Conservation (phyloP, 1,284 basidiomycete species). For the Microbotryomycetes sp. region DNA sequence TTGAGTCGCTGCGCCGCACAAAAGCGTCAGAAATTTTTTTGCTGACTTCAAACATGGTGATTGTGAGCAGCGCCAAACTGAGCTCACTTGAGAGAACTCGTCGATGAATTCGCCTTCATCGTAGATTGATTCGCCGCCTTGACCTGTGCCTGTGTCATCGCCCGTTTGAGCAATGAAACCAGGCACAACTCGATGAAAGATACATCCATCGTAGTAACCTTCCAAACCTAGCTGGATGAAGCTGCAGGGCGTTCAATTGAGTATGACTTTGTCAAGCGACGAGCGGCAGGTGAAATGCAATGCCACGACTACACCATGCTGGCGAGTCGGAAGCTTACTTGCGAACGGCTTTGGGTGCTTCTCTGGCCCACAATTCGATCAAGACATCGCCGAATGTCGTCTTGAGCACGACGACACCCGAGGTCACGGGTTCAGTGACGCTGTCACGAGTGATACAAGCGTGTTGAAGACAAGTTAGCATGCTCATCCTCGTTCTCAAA, state of each 20-base stretch:
- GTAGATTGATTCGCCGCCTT: constrained; percentile 58
- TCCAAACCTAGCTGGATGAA: constrained; percentile 36
- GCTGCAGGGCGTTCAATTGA: not conserved
- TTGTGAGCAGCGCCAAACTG: not conserved
- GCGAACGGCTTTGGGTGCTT: constrained; percentile 86
- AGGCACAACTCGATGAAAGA: constrained; percentile 85
- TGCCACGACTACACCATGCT: not conserved
- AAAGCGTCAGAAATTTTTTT: not conserved
- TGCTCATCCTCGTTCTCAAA: too few species aligned
- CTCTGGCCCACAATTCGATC: constrained; percentile 90
- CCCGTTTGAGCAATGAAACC: constrained; percentile 90
- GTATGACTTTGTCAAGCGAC: too few species aligned
- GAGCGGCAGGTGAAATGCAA: too few species aligned
- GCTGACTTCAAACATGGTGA: not conserved
- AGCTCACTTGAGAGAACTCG: constrained; percentile 30
- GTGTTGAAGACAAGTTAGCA: too few species aligned
- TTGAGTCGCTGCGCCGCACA: constrained; percentile 65
- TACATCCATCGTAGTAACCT: constrained; percentile 86
- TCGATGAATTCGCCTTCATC: constrained; percentile 36
- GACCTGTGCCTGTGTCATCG: constrained; percentile 86
- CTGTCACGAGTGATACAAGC: too few species aligned
- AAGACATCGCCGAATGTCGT: constrained; percentile 82
- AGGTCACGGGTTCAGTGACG: constrained; percentile 34
- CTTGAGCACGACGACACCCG: constrained; percentile 61
- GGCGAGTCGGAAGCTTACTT: constrained; percentile 75